phyloP scores from a whole-genome alignment of 2,329 filamentous ascomycete genomes.

The Aureobasidium sp. region DNA sequence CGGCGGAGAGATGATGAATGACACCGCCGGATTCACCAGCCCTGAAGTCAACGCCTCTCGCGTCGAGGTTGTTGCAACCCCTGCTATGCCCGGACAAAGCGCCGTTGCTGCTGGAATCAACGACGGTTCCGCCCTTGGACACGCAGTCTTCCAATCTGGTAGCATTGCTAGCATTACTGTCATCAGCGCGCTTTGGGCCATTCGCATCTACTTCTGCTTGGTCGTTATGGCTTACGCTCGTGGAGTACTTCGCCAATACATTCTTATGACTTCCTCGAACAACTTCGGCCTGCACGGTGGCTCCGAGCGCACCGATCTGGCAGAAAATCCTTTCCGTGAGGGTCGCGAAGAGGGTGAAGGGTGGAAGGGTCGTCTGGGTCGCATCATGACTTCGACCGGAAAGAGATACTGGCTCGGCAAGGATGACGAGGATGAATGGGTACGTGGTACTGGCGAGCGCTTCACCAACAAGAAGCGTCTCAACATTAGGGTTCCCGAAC shows the following conservation, averaged over 20 bases:
- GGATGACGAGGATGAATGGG: conserved; percentile 58
- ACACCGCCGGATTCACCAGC: conserved; percentile 58
- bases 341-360: conserved; percentile 69
- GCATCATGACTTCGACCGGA: conserved; percentile 67
- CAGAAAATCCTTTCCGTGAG: conserved; percentile 62
- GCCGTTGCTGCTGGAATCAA: conserved; percentile 41
- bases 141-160: conserved; percentile 59
- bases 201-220: conserved; percentile 76
- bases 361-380: conserved; percentile 71
- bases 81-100: conserved; percentile 44
- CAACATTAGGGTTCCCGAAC: conserved; percentile 34
- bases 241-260: conserved; percentile 64
- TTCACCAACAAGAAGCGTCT: conserved; percentile 40
- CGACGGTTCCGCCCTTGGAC: conserved; percentile 44
- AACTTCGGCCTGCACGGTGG: conserved; percentile 32
- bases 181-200: conserved; percentile 63
- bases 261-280: conserved; percentile 35
- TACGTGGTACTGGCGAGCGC: conserved; percentile 54
- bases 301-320: conserved; percentile 39
- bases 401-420: conserved; percentile 73
- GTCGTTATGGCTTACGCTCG: conserved; percentile 79
- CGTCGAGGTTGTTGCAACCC: conserved; percentile 48
- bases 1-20: conserved; percentile 51
- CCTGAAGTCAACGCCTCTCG: conserved; percentile 52
- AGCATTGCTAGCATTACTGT: conserved; percentile 70